Percentiles rank a stretch among this genome's conserved stretches.
Evolutionary conservation across 140 eudicot species (phyloP).

Genomic region (Eryngium alpinum): DNA sequence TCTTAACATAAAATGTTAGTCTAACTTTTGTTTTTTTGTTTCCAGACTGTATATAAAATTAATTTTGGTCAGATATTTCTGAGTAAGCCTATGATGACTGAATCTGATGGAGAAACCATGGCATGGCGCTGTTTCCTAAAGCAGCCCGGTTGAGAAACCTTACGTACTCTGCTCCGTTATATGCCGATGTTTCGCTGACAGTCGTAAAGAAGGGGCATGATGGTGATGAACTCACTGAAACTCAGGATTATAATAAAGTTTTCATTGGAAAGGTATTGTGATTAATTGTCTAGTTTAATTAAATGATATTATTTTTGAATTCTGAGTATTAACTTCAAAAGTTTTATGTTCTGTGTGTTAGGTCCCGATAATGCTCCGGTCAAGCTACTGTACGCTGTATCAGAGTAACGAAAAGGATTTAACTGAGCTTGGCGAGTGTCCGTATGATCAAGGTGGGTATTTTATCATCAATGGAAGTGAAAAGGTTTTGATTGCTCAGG

Average conservation of each 20-base stretch:
- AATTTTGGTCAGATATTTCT: conserved; percentile 83
- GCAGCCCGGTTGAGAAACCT: conserved; percentile 90
- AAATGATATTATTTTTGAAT: neutral
- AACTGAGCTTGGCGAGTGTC: conserved; percentile 97
- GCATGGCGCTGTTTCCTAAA: conserved; percentile 87
- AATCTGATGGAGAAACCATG: conserved; percentile 96
- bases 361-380: conserved; percentile 98
- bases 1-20: no score
- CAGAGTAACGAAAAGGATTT: conserved; percentile 89
- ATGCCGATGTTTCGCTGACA: conserved; percentile 72
- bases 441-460: conserved; percentile 95
- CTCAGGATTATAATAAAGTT: conserved; percentile 79
- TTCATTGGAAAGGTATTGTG: conserved; percentile 77
- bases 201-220: conserved; percentile 93
- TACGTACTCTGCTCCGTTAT: conserved; percentile 94
- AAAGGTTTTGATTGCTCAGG: conserved; percentile 93
- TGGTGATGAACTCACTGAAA: conserved; percentile 80
- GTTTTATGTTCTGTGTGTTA: conserved; percentile 10
- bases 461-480: conserved; percentile 96
- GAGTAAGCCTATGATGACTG: conserved; percentile 99
- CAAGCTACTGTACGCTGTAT: conserved; percentile 80
- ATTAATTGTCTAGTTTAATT: neutral
- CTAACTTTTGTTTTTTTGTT: no score
- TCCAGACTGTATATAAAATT: conserved; percentile 84
- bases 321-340: conserved; percentile 3